Percentiles rank a stretch among this genome's conserved stretches.
phyloP scores from a whole-genome alignment of 805 yeast genomes.

The Pichia californica region DNA sequence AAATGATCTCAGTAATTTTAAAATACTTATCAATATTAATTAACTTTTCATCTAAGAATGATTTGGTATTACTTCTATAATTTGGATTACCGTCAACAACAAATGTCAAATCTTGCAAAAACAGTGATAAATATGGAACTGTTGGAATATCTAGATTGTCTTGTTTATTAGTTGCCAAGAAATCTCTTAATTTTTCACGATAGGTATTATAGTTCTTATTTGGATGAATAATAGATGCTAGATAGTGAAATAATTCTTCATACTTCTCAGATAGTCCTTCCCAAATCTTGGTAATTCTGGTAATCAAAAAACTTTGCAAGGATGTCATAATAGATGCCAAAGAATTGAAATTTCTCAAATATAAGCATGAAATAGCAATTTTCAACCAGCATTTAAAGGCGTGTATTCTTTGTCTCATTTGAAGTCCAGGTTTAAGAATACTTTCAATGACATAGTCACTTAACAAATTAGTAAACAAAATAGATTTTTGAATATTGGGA shows the following conservation, averaged over 20 bases:
- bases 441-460: conserved; percentile 71
- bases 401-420: conserved; percentile 43
- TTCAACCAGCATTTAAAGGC: conserved; percentile 67
- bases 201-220: conserved; percentile 66
- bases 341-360: conserved; percentile 70
- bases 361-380: conserved; percentile 64
- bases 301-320: conserved; percentile 63
- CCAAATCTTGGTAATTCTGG: conserved; percentile 60
- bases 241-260: conserved; percentile 52
- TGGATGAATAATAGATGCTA: conserved; percentile 67
- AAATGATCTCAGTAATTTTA: conserved; percentile 58
- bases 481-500: conserved; percentile 55
- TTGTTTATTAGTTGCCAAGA: conserved; percentile 41
- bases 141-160: conserved; percentile 47
- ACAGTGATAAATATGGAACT: conserved; percentile 71
- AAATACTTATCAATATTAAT: conserved; percentile 70
- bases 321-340: conserved; percentile 74
- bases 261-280: conserved; percentile 51
- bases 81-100: conserved; percentile 78
- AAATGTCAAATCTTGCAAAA: conserved; percentile 73
- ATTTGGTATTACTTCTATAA: conserved; percentile 47
- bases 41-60: conserved; percentile 48
- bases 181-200: conserved; percentile 53
- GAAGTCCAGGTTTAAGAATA: conserved; percentile 46
- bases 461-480: conserved; percentile 63